Percentiles rank a stretch among this genome's conserved stretches.
Evolutionary conservation across 1,284 basidiomycete genomes (phyloP).

Genomic region (Cutaneotrichosporon sp.): DNA sequence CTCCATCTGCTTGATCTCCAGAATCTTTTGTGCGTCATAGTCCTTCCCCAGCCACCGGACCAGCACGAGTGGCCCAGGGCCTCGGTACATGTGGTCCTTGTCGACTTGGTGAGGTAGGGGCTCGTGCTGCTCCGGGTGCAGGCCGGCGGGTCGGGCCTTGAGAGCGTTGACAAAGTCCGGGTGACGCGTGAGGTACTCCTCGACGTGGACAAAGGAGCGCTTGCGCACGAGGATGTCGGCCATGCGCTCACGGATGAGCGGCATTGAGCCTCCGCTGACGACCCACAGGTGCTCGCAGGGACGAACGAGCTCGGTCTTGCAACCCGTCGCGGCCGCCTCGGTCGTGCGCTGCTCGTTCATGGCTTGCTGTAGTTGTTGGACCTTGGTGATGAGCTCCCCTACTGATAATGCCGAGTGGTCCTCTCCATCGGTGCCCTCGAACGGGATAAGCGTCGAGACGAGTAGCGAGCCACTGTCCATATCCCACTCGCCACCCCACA

Average conservation of each 20-base stretch:
- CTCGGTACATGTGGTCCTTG: constrained; percentile 22
- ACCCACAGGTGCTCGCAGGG: constrained; percentile 53
- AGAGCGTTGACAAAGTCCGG: constrained; percentile 46
- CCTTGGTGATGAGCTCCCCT: constrained; percentile 51
- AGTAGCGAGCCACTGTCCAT: constrained; percentile 50
- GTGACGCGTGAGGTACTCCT: constrained; percentile 53
- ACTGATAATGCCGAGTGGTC: constrained; percentile 49
- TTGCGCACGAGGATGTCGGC: constrained; percentile 50
- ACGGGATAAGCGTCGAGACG: constrained; percentile 51
- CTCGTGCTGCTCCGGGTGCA: constrained; percentile 47
- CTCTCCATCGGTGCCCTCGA: constrained; percentile 53
- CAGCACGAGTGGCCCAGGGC: constrained; percentile 43
- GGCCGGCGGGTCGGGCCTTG: constrained; percentile 45
- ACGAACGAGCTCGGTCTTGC: constrained; percentile 34
- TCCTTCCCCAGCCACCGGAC: constrained; percentile 51
- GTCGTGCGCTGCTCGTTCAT: constrained; percentile 39
- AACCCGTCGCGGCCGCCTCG: constrained; percentile 23
- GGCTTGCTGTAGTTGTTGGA: constrained; percentile 37
- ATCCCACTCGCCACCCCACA: constrained; percentile 54
- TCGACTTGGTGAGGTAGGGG: constrained; percentile 24
- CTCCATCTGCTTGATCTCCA: constrained; percentile 52
- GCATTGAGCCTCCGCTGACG: constrained; percentile 47
- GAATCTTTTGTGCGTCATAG: constrained; percentile 45
- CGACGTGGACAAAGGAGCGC: constrained; percentile 50
- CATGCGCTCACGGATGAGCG: constrained; percentile 48